Conservation (phyloP, 192 early-diverging fungal genomes). For the Coemansia sp. region DNA sequence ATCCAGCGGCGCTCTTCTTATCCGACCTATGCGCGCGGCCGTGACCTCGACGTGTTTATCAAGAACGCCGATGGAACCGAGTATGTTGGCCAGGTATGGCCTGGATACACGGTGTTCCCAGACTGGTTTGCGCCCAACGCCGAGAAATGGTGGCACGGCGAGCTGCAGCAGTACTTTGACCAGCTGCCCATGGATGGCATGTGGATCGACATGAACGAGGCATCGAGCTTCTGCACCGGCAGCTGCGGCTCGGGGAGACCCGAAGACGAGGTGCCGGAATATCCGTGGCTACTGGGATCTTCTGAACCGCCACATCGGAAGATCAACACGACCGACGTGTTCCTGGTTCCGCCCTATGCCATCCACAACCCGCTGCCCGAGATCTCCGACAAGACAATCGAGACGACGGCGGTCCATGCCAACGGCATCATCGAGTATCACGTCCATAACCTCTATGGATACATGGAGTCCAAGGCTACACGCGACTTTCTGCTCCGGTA, state of each 20-base stretch:
- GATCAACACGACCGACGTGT: slow-evolving; percentile 34
- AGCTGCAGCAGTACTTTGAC: slow-evolving; percentile 40
- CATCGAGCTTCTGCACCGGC: slow-evolving; percentile 63
- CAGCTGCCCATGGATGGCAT: slow-evolving; percentile 54
- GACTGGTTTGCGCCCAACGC: slow-evolving; percentile 61
- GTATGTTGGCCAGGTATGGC: slow-evolving; percentile 61
- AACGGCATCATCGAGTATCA: slow-evolving; percentile 55
- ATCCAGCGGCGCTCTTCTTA: slow-evolving; percentile 56
- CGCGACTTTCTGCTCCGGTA: slow-evolving; percentile 39
- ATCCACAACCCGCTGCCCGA: slow-evolving; percentile 54
- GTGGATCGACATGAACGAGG: slow-evolving; percentile 76
- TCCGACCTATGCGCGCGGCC: slow-evolving; percentile 54
- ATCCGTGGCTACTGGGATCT: slow-evolving; percentile 17
- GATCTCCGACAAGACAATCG: slow-evolving; percentile 52
- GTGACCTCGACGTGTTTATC: slow-evolving; percentile 56
- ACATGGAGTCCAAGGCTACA: slow-evolving; percentile 58
- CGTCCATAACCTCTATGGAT: slow-evolving; percentile 62
- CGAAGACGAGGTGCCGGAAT: slow-evolving; percentile 12
- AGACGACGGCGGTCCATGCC: slow-evolving; percentile 52
- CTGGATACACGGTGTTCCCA: slow-evolving; percentile 63
- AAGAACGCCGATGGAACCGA: slow-evolving; percentile 56
- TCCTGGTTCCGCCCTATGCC: slow-evolving; percentile 51
- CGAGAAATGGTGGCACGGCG: slow-evolving; percentile 52
- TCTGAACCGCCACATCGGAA: slow-evolving; percentile 17
- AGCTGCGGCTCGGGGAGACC: slow-evolving; percentile 45